Percentiles rank a stretch among this genome's conserved stretches.
These are phyloP conservation scores for Entomortierella parvispora DNA, from an alignment of 192 early-diverging fungal genomes.

Conservation along the genomic window DNA sequence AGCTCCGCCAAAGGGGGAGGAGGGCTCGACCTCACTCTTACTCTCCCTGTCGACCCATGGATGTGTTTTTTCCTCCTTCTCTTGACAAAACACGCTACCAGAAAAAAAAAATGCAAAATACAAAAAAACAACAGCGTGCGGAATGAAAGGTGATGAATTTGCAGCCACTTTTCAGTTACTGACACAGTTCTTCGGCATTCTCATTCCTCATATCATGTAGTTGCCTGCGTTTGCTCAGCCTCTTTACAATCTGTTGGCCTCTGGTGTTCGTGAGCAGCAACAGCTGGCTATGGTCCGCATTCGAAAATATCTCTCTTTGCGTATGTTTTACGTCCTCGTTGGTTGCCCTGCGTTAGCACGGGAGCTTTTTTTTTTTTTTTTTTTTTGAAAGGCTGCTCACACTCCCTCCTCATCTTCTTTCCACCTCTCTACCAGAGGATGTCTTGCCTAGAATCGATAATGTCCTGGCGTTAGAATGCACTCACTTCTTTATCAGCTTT, in stretches of 20 bases:
- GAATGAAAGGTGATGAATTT: no score
- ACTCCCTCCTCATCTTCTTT: not conserved
- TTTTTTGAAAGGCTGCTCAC: not conserved
- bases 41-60: not conserved
- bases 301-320: slow-evolving; percentile 28
- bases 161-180: no score
- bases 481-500: slow-evolving; percentile 40
- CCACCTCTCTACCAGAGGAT: slow-evolving; percentile 31
- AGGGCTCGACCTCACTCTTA: not conserved
- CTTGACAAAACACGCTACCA: no score
- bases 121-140: no score
- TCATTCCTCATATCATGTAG: slow-evolving; percentile 13
- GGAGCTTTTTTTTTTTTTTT: not conserved
- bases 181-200: not conserved
- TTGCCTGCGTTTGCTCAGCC: slow-evolving; percentile 49
- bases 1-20: no score
- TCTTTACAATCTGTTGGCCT: slow-evolving; percentile 43
- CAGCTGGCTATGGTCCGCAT: slow-evolving; percentile 48
- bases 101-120: no score
- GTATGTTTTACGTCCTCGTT: not conserved
- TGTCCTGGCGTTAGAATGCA: slow-evolving; percentile 44
- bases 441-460: slow-evolving; percentile 49
- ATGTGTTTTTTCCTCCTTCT: not conserved
- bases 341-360: not conserved
- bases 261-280: slow-evolving; percentile 45